These are phyloP conservation scores for Aspergillus pseudotamarii DNA, from an alignment of 2,329 filamentous ascomycete species.

Conservation along the genomic window DNA sequence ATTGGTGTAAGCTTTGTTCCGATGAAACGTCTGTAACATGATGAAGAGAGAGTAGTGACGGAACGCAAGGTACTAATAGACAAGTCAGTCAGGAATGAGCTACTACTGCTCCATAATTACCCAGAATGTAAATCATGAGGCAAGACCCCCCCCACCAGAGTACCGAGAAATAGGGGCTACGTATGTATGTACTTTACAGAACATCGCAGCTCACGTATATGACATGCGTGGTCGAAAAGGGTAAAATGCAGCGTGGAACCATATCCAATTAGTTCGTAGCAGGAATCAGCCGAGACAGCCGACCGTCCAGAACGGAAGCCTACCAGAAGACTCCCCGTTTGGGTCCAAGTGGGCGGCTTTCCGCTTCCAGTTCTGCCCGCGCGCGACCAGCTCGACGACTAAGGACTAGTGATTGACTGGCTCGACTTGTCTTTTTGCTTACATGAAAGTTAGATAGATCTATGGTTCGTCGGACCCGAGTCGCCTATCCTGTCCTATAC, in stretches of 20 bases:
- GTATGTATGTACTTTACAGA: neutral
- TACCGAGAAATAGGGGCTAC: neutral
- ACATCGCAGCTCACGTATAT: neutral
- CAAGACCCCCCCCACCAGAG: neutral
- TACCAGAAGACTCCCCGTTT: neutral
- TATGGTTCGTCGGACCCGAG: constrained; percentile 18
- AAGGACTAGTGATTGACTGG: constrained; percentile 1
- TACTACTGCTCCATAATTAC: neutral
- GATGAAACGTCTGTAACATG: neutral
- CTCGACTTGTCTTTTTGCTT: constrained; percentile 13
- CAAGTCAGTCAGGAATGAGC: neutral
- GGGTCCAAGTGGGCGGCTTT: constrained; percentile 18
- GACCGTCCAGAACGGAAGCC: constrained; percentile 14
- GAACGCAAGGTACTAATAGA: neutral
- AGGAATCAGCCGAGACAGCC: constrained; percentile 21
- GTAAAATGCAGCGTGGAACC: constrained; percentile 8
- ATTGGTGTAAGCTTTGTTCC: constrained; percentile 2
- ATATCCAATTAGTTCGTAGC: constrained; percentile 8
- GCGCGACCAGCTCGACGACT: neutral
- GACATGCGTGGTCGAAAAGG: constrained; percentile 7
- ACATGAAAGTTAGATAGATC: constrained; percentile 9
- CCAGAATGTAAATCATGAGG: neutral
- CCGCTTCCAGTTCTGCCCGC: constrained; percentile 21
- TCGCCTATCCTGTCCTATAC: neutral
- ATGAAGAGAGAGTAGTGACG: neutral